Conservation (phyloP, 768 basidiomycete species). For the Boletellus ananiceps region DNA sequence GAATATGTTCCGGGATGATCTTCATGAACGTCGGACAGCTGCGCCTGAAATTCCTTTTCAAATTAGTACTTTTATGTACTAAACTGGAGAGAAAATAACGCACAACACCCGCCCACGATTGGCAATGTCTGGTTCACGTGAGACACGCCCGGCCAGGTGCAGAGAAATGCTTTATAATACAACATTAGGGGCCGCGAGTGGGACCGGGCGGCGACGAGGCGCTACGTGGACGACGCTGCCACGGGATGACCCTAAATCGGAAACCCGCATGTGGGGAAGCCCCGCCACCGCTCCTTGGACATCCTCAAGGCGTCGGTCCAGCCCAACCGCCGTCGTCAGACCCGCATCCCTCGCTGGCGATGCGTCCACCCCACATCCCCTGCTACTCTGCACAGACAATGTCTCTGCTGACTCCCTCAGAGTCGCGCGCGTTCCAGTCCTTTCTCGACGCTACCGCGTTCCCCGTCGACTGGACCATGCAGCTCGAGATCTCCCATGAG, state of each 20-base stretch:
- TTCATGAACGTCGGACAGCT: too few species aligned
- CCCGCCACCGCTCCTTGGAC: conserved; percentile 27
- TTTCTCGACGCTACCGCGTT: conserved; percentile 52
- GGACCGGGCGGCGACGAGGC: too few species aligned
- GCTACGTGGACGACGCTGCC: conserved; percentile 3
- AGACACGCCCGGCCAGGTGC: too few species aligned
- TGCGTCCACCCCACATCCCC: background rate
- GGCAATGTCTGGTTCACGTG: conserved; percentile 18
- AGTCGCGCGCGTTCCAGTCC: conserved; percentile 64
- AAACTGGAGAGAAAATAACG: too few species aligned
- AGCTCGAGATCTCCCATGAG: conserved; percentile 35
- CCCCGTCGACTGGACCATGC: conserved; percentile 47
- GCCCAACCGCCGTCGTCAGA: conserved; percentile 12
- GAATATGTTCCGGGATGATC: too few species aligned
- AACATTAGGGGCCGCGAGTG: background rate
- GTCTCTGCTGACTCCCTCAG: conserved; percentile 63
- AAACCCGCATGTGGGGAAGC: conserved; percentile 21
- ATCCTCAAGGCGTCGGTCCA: conserved; percentile 16
- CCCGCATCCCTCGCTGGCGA: background rate
- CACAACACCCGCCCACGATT: background rate
- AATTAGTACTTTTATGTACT: background rate
- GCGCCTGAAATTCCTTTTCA: too few species aligned
- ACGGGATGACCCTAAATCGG: conserved; percentile 21
- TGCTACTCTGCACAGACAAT: conserved; percentile 27
- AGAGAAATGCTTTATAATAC: too few species aligned